These are phyloP conservation scores for Tetrapisispora nanseiensis DNA, from an alignment of 805 yeast species.

Conservation along the genomic window DNA sequence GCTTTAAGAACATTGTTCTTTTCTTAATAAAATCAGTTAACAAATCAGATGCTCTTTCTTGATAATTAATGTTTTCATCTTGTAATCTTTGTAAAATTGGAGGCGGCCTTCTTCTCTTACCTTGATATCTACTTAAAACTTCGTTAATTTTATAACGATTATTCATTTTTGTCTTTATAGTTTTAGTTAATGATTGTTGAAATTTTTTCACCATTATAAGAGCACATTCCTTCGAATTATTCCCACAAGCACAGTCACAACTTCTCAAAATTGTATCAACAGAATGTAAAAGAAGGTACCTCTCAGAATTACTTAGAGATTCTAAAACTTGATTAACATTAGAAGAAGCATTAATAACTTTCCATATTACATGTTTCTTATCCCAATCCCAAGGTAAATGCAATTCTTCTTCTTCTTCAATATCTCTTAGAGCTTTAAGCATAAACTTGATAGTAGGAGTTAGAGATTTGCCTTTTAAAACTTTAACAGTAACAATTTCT, in stretches of 20 bases:
- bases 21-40: slow-evolving; percentile 5
- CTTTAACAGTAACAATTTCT: slow-evolving; percentile 41
- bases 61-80: slow-evolving; percentile 3
- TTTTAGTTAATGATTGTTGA: slow-evolving; percentile 48
- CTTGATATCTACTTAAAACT: slow-evolving; percentile 25
- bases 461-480: slow-evolving; percentile 18
- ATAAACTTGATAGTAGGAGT: slow-evolving; percentile 38
- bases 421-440: slow-evolving; percentile 45
- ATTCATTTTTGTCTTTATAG: slow-evolving; percentile 36
- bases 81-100: slow-evolving; percentile 18
- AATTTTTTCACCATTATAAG: slow-evolving; percentile 53
- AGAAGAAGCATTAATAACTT: slow-evolving; percentile 36
- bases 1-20: slow-evolving; percentile 1
- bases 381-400: slow-evolving; percentile 90
- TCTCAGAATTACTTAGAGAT: slow-evolving; percentile 42
- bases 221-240: slow-evolving; percentile 41
- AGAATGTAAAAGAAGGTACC: slow-evolving; percentile 46
- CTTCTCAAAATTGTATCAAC: slow-evolving; percentile 53
- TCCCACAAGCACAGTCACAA: slow-evolving; percentile 50
- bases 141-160: slow-evolving; percentile 31
- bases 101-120: slow-evolving; percentile 21
- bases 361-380: slow-evolving; percentile 55
- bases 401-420: slow-evolving; percentile 59
- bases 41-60: slow-evolving; percentile 8
- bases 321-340: slow-evolving; percentile 37